Base-by-base conservation (phyloP, 2,329 filamentous ascomycete species). In the Eutypella sp. region DNA sequence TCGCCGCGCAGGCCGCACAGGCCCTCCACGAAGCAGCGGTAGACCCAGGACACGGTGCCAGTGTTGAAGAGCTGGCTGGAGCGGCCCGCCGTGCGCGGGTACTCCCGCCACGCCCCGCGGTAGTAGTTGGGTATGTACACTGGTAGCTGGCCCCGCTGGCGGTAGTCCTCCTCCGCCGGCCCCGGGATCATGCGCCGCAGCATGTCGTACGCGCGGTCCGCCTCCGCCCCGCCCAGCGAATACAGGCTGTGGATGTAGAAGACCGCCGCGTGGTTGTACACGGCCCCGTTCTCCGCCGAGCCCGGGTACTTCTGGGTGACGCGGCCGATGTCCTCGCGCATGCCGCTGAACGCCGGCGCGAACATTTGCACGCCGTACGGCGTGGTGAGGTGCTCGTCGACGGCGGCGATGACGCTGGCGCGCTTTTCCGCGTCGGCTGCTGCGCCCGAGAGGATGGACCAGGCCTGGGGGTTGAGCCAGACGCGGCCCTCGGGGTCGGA, bases 61-160 rank as follows among this genome's bases (percentile, higher is more conserved):
- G 76, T 81, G 57, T 80, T 80, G 64, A 81, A 79, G 15, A 81
- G 58, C 57, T 79, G 76, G 52, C 74, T 78, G 9, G 74, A 78
- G 1, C 76, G 70, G 3, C 77, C 77, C 4, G 76, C 76, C 0
- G 76, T 79, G 38, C 75, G 63, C 2, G 73, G 74, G 51, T 67
- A 70, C 56, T 70, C 58, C 42, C 66, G 66, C 60, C 67, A 76
- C 0, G 70, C 75, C 2, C 74, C 75, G 18, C 75, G 72, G 64
- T 79, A 81, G 62, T 80, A 81, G 56, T 79, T 81, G 13, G 77
- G 77, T 33, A 80, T 75, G 57, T 74, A 81, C 15, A 79, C 68
- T 0, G 77, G 77, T 38, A 81, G 62, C 61, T 81, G 77, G 10
- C 77, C 77, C 13, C 77, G 67, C 50, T 71, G 74, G 19, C 70